Evolutionary conservation across 1,139 yeast genomes (phyloP).

Genomic region (Pichia sp.): DNA sequence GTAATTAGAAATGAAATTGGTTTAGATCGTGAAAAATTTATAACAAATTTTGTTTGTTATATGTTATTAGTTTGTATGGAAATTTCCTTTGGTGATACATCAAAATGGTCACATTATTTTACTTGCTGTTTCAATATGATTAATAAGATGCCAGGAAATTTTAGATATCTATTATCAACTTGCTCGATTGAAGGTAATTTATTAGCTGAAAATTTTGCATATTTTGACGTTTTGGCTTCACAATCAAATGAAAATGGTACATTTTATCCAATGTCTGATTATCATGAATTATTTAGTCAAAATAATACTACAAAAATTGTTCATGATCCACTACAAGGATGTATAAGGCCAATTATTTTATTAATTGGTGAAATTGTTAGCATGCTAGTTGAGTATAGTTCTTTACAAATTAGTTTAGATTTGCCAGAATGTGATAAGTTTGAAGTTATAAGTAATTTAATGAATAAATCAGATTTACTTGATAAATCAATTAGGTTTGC

Average conservation of each 20-base stretch:
- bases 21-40: slow-evolving; percentile 21
- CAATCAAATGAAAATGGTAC: slow-evolving; percentile 36
- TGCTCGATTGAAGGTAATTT: slow-evolving; percentile 34
- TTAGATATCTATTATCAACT: slow-evolving; percentile 25
- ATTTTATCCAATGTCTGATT: slow-evolving; percentile 32
- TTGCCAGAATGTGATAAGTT: slow-evolving; percentile 21
- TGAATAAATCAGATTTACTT: slow-evolving; percentile 22
- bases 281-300: slow-evolving; percentile 24
- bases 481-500: slow-evolving; percentile 36
- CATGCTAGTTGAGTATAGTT: slow-evolving; percentile 20
- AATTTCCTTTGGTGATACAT: slow-evolving; percentile 33
- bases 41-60: slow-evolving; percentile 29
- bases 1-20: slow-evolving; percentile 12
- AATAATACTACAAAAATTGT: slow-evolving; percentile 15
- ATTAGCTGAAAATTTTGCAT: slow-evolving; percentile 39
- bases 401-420: slow-evolving; percentile 18
- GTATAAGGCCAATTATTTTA: slow-evolving; percentile 36
- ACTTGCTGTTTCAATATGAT: slow-evolving; percentile 30
- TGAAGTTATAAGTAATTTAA: slow-evolving; percentile 17
- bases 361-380: slow-evolving; percentile 39
- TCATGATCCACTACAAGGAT: slow-evolving; percentile 42
- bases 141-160: slow-evolving; percentile 29
- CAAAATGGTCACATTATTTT: slow-evolving; percentile 32
- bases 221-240: slow-evolving; percentile 39
- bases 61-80: slow-evolving; percentile 34